Conservation (phyloP, 371 early-diverging fungal genomes). For the Coemansia sp. region DNA sequence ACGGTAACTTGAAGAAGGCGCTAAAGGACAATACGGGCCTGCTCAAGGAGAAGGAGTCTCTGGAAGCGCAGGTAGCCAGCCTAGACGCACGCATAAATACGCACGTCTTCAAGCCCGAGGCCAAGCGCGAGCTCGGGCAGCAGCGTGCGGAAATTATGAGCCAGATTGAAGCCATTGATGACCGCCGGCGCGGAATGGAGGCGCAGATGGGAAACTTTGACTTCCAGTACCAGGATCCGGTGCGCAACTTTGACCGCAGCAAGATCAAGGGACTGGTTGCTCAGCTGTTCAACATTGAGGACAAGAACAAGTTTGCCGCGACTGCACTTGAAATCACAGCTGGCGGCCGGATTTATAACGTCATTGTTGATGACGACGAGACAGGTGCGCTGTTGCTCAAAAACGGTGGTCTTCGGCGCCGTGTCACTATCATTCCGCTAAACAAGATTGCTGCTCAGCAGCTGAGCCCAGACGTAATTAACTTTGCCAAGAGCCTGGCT, state of each 20-base stretch:
- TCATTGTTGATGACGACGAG: slow-evolving; percentile 92
- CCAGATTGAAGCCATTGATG: slow-evolving; percentile 44
- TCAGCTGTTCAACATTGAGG: slow-evolving; percentile 73
- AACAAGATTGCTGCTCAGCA: slow-evolving; percentile 84
- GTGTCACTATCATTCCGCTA: slow-evolving; percentile 97
- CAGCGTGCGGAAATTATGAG: slow-evolving; percentile 39
- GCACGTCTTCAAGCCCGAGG: slow-evolving; percentile 35
- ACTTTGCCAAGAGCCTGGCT: slow-evolving; percentile 68
- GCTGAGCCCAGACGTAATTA: slow-evolving; percentile 64
- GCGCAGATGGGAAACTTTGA: slow-evolving; percentile 60
- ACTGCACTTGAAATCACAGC: slow-evolving; percentile 93
- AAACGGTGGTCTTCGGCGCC: slow-evolving; percentile 71
- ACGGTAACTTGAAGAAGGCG: slow-evolving; percentile 52
- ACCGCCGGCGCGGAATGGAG: slow-evolving; percentile 45
- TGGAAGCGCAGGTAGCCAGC: slow-evolving; percentile 33
- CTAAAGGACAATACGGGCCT: slow-evolving; percentile 29
- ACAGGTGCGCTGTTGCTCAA: slow-evolving; percentile 85
- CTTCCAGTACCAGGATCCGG: slow-evolving; percentile 70
- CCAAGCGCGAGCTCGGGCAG: slow-evolving; percentile 36
- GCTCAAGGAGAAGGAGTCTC: slow-evolving; percentile 28
- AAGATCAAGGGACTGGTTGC: slow-evolving; percentile 93
- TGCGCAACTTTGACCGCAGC: slow-evolving; percentile 82
- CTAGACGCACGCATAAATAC: slow-evolving; percentile 17
- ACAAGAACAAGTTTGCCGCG: slow-evolving; percentile 61
- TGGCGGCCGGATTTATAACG: slow-evolving; percentile 90